phyloP scores from a whole-genome alignment of 1,284 basidiomycete species.

The Moesziomyces globuligerus region DNA sequence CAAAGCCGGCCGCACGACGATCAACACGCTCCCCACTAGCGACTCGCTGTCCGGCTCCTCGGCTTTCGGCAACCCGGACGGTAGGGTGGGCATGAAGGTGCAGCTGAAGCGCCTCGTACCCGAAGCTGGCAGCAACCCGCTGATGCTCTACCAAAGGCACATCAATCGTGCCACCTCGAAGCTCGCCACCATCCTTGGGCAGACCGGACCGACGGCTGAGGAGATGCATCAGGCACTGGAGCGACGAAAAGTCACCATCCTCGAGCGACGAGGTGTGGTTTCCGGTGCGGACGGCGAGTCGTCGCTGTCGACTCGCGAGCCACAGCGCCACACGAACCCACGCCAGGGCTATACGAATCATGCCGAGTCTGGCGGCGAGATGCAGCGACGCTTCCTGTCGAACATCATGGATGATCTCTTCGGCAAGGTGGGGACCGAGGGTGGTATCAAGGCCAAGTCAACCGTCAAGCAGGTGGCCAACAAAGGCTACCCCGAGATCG shows the following conservation, averaged over 20 bases:
- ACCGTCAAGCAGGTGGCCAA: conserved; percentile 13
- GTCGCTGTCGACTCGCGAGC: background rate
- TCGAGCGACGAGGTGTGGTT: conserved; percentile 17
- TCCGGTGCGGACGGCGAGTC: background rate
- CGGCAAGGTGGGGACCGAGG: conserved; percentile 20
- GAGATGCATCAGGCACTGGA: conserved; percentile 32
- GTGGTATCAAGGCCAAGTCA: conserved; percentile 14
- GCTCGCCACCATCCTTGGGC: conserved; percentile 43
- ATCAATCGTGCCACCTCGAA: conserved; percentile 54
- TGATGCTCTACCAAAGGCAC: conserved; percentile 56
- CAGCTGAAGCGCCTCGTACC: conserved; percentile 38
- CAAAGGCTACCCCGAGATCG: conserved; percentile 25
- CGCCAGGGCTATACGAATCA: conserved; percentile 40
- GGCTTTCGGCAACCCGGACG: conserved; percentile 15
- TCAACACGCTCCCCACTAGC: conserved; percentile 22
- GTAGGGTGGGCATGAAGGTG: conserved; percentile 37
- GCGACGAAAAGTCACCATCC: conserved; percentile 27
- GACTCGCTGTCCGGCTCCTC: conserved; percentile 2
- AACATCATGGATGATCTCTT: conserved; percentile 32
- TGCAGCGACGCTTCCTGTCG: conserved; percentile 32
- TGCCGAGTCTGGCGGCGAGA: conserved; percentile 11
- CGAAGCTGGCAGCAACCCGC: conserved; percentile 11
- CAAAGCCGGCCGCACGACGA: background rate
- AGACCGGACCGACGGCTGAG: conserved; percentile 18
- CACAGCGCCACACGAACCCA: conserved; percentile 8